Conservation (phyloP, 306 rosid genomes). For the Sphenostylis stenocarpa region DNA sequence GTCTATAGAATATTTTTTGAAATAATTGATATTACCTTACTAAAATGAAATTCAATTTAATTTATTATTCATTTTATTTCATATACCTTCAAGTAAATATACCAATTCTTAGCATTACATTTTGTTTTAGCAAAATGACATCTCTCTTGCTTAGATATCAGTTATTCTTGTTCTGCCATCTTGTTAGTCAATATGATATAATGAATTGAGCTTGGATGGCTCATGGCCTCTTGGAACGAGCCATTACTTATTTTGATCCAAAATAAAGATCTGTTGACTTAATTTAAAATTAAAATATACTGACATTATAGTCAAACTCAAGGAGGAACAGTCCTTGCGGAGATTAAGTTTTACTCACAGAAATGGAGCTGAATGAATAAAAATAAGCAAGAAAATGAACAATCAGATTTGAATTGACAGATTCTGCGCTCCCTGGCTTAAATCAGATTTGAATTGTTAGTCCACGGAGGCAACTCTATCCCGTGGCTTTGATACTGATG, state of each 20-base stretch:
- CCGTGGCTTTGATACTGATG: no score
- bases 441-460: no score
- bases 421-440: background rate
- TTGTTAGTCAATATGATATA: background rate
- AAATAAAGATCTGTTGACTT: background rate
- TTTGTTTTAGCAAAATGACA: background rate
- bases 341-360: background rate
- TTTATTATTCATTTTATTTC: background rate
- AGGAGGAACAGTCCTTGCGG: background rate
- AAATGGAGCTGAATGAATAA: background rate
- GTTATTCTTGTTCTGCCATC: background rate
- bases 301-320: background rate
- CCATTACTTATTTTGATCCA: background rate
- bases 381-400: background rate
- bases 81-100: background rate
- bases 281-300: background rate
- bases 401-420: background rate
- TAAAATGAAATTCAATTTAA: background rate
- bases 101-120: background rate
- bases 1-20: background rate
- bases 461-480: no score
- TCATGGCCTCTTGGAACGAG: background rate
- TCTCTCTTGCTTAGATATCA: background rate
- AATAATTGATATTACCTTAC: background rate
- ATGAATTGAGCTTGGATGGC: background rate